Evolutionary conservation across 441 rosid species (phyloP).

Genomic region (Bocquillonia castaneifolia): DNA sequence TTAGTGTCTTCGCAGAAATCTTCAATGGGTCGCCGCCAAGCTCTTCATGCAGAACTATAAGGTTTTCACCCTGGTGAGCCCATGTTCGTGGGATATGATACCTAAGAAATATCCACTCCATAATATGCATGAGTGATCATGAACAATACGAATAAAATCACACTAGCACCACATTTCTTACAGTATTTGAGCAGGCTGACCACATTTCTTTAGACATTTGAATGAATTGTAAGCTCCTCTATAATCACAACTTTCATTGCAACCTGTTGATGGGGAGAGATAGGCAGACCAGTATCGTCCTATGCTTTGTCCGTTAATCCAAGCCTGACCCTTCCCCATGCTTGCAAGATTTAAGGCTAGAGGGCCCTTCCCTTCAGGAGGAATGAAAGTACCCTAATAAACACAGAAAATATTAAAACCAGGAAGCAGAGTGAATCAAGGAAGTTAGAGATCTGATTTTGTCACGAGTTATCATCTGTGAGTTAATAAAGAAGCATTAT

Average conservation of each 20-base stretch:
- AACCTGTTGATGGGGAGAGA: slow-evolving; percentile 47
- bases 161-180: slow-evolving; percentile 21
- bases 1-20: slow-evolving; percentile 34
- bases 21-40: slow-evolving; percentile 55
- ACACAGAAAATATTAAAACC: slow-evolving; percentile 7
- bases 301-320: slow-evolving; percentile 60
- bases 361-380: slow-evolving; percentile 54
- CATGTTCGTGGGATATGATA: slow-evolving; percentile 61
- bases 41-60: slow-evolving; percentile 59
- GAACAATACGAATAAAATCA: not conserved
- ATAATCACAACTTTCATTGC: slow-evolving; percentile 50
- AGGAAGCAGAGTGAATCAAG: not conserved
- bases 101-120: slow-evolving; percentile 31
- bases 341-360: slow-evolving; percentile 49
- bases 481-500: not conserved
- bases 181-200: slow-evolving; percentile 65
- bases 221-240: slow-evolving; percentile 46
- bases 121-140: not conserved
- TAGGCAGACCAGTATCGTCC: slow-evolving; percentile 65
- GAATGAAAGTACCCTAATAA: slow-evolving; percentile 34
- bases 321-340: slow-evolving; percentile 77
- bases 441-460: not conserved
- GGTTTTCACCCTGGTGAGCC: slow-evolving; percentile 48
- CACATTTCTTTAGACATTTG: slow-evolving; percentile 53
- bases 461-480: not conserved